phyloP scores from a whole-genome alignment of 208 protist species.

The Leishmania tarentolae region DNA sequence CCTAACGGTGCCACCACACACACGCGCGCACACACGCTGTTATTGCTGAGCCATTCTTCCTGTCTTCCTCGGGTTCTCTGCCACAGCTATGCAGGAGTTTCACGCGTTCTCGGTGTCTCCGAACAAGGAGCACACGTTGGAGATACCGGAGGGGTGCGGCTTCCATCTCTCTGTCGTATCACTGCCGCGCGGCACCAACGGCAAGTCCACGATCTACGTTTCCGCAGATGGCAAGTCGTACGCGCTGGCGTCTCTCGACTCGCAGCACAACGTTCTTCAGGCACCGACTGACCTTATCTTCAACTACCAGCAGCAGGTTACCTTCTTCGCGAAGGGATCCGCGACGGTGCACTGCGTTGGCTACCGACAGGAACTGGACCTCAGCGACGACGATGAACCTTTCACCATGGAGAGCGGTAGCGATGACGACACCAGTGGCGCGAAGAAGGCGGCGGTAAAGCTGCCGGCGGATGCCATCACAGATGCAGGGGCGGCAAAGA shows the following conservation, averaged over 20 bases:
- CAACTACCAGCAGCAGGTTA: slow-evolving; percentile 69
- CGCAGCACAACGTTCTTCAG: slow-evolving; percentile 62
- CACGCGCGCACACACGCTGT: not conserved
- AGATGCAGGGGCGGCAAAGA: slow-evolving; percentile 8
- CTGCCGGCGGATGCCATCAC: slow-evolving; percentile 34
- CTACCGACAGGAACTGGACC: slow-evolving; percentile 75
- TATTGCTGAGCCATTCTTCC: not conserved
- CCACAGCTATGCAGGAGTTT: slow-evolving; percentile 69
- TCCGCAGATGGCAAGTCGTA: slow-evolving; percentile 84
- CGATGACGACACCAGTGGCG: slow-evolving; percentile 27
- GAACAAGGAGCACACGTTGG: slow-evolving; percentile 65
- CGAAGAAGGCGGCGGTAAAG: slow-evolving; percentile 8
- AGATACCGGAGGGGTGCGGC: slow-evolving; percentile 47
- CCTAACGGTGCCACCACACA: not conserved
- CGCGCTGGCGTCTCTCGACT: slow-evolving; percentile 74
- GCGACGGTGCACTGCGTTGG: slow-evolving; percentile 75
- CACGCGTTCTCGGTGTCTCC: slow-evolving; percentile 78
- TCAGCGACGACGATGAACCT: slow-evolving; percentile 41
- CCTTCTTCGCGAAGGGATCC: slow-evolving; percentile 82
- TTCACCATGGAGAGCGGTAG: slow-evolving; percentile 24
- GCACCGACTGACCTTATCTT: slow-evolving; percentile 81
- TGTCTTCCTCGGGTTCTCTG: not conserved
- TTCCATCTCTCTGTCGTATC: slow-evolving; percentile 82
- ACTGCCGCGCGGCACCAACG: slow-evolving; percentile 61
- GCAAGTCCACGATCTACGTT: slow-evolving; percentile 78